Evolutionary conservation across 176 grass and related monocot species (phyloP).

Genomic region (maize (Zea mays)): Zm-B73-REFERENCE-NAM-5.0 NC_050096.1:286373501-286374000

Average conservation of each 20-base stretch:
- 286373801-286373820: constrained; percentile 41
- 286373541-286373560: background rate
- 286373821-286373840: constrained; percentile 61
- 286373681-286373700: background rate
- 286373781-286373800: background rate
- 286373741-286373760: background rate
- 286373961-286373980: too few relatives aligned
- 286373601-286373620: background rate
- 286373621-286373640: constrained; percentile 14
- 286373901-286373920: constrained; percentile 39
- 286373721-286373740: constrained; percentile 5
- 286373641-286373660: background rate
- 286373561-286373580: background rate
- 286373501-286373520: background rate
- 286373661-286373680: background rate
- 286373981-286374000: too few relatives aligned
- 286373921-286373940: constrained; percentile 74
- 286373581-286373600: background rate
- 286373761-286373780: background rate
- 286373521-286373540: background rate
- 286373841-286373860: constrained; percentile 54
- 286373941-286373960: constrained; percentile 95
- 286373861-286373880: constrained; percentile 67
- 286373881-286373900: constrained; percentile 43
- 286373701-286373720: constrained; percentile 36